A percentile compares a stretch with the other conserved stretches of the same genome.
phyloP scores from a whole-genome alignment of 768 basidiomycete species.

The Dendrothele bispora region DNA sequence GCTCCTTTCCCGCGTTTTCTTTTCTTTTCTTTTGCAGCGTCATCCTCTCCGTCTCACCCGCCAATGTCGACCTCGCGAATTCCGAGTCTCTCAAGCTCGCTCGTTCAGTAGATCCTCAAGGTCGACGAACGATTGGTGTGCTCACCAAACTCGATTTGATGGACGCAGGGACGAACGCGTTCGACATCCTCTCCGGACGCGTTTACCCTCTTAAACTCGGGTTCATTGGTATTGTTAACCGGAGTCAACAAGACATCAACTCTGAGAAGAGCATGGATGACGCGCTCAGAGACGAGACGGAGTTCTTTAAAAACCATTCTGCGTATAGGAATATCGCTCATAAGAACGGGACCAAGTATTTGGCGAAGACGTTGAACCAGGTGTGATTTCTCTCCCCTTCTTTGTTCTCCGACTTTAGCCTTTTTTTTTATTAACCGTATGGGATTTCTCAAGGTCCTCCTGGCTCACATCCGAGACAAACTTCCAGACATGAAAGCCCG shows the following conservation, averaged over 20 bases:
- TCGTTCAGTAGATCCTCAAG: conserved; percentile 92
- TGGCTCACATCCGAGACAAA: conserved; percentile 98
- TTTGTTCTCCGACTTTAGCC: no score
- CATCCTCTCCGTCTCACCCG: conserved; percentile 94
- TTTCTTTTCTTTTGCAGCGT: conserved; percentile 52
- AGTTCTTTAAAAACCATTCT: conserved; percentile 88
- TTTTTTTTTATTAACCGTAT: no score
- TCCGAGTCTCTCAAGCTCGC: conserved; percentile 98
- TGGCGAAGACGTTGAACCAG: conserved; percentile 92
- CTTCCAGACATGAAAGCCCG: conserved; percentile 99
- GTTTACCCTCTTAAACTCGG: conserved; percentile 98
- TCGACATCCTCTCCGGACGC: conserved; percentile 93
- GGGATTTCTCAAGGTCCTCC: conserved; percentile 61
- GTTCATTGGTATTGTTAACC: conserved; percentile 97
- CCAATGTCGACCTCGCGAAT: conserved; percentile 98
- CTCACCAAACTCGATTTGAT: conserved; percentile 97
- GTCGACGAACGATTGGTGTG: conserved; percentile 94
- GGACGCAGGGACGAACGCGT: conserved; percentile 98
- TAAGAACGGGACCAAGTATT: conserved; percentile 94
- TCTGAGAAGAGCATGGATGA: conserved; percentile 82
- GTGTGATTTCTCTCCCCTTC: conserved; percentile 37
- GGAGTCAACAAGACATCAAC: conserved; percentile 97
- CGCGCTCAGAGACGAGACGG: conserved; percentile 80
- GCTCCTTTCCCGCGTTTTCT: background rate
- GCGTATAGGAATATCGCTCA: conserved; percentile 96